These are phyloP conservation scores for Ophiostoma quercus DNA, from an alignment of 2,329 filamentous ascomycete species.

Conservation along the genomic window DNA sequence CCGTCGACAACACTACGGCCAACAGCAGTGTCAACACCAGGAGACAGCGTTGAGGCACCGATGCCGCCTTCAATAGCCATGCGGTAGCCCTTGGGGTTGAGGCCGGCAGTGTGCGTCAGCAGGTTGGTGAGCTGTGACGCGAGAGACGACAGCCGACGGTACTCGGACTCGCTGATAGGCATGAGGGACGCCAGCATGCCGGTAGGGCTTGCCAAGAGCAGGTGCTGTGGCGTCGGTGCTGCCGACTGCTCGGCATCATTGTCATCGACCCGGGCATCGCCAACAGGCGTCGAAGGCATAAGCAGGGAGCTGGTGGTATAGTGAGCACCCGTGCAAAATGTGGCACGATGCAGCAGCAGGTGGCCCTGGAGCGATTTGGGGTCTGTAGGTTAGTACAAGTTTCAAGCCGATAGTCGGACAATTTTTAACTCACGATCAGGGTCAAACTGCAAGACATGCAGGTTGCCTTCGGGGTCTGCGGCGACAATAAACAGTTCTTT, in stretches of 20 bases:
- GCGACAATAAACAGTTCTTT: conserved; percentile 77
- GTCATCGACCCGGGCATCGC: not conserved
- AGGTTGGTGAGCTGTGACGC: conserved; percentile 73
- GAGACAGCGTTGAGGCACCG: conserved; percentile 34
- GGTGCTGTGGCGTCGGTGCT: conserved; percentile 31
- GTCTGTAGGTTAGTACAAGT: conserved; percentile 48
- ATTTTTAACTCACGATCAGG: conserved; percentile 67
- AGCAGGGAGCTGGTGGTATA: conserved; percentile 69
- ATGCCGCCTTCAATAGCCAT: conserved; percentile 41
- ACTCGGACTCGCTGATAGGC: conserved; percentile 70
- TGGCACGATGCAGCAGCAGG: conserved; percentile 76
- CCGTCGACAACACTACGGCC: conserved; percentile 73
- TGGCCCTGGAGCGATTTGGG: conserved; percentile 89
- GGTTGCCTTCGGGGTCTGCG: conserved; percentile 75
- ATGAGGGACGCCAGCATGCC: conserved; percentile 74
- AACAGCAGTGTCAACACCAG: conserved; percentile 54
- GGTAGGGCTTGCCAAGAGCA: conserved; percentile 40
- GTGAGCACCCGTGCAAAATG: conserved; percentile 80
- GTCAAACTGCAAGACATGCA: conserved; percentile 89
- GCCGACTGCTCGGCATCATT: conserved; percentile 13
- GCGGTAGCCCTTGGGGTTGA: conserved; percentile 80
- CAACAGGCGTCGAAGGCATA: conserved; percentile 55
- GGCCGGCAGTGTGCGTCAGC: conserved; percentile 68
- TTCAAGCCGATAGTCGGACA: not conserved
- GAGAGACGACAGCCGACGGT: conserved; percentile 76